A percentile compares a stretch with the other conserved stretches of the same genome.
Evolutionary conservation across 805 yeast species (phyloP).

Genomic region (Hanseniaspora singularis): DNA sequence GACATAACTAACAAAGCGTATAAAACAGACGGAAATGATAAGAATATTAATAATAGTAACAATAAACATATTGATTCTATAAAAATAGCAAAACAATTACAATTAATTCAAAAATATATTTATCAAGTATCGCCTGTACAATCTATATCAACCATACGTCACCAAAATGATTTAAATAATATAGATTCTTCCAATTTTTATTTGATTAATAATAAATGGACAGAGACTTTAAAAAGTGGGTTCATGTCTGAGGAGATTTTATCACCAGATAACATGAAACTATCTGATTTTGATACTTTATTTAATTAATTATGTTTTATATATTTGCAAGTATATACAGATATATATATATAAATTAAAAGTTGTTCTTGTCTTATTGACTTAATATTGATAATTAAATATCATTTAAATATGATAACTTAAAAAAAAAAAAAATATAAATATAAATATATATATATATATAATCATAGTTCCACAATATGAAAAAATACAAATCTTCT

Average conservation of each 20-base stretch:
- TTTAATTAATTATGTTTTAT: conserved; percentile 26
- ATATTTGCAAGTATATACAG: not conserved
- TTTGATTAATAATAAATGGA: conserved; percentile 37
- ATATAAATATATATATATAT: too few relatives aligned
- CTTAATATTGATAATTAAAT: too few relatives aligned
- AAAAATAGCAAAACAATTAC: conserved; percentile 6
- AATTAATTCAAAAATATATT: conserved; percentile 1
- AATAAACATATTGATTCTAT: not conserved
- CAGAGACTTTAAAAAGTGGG: conserved; percentile 61
- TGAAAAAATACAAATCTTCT: too few relatives aligned
- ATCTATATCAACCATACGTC: not conserved
- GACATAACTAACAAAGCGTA: not conserved
- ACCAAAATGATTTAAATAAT: not conserved
- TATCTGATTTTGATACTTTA: conserved; percentile 52
- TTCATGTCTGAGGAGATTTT: conserved; percentile 67
- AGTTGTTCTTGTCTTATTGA: not conserved
- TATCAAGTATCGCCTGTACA: conserved; percentile 9
- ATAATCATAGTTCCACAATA: too few relatives aligned
- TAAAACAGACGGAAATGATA: not conserved
- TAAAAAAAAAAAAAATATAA: too few relatives aligned
- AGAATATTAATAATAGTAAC: not conserved
- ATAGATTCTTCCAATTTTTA: too few relatives aligned
- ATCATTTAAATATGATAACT: too few relatives aligned
- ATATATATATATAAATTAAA: not conserved
- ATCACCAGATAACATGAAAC: conserved; percentile 64